Evolutionary conservation across 164 flowering plant genomes (phyloP).

Genomic region (Annona squamosa): DNA sequence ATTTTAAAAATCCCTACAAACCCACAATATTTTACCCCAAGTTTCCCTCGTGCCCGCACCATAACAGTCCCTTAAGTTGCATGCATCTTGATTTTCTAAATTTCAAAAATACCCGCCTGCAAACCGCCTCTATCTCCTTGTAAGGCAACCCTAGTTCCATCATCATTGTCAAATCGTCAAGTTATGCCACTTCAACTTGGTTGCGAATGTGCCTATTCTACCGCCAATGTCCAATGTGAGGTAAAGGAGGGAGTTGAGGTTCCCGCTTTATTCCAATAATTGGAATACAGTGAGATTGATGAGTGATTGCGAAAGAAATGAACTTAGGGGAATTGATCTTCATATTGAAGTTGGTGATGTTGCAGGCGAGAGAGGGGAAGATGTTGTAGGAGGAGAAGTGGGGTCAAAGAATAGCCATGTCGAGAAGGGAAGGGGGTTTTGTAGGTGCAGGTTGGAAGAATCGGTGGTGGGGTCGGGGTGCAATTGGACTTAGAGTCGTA

Average conservation of each 20-base stretch:
- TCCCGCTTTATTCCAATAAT: conserved; percentile 12
- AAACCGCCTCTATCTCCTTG: conserved; percentile 59
- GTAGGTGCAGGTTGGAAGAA: conserved; percentile 63
- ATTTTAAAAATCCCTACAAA: no score
- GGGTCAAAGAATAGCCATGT: conserved; percentile 42
- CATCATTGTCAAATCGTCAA: conserved; percentile 79
- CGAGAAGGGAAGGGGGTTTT: conserved; percentile 35
- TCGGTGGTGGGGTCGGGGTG: conserved; percentile 90
- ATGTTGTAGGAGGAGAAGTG: conserved; percentile 45
- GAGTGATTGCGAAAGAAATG: conserved; percentile 37
- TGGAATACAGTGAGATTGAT: conserved; percentile 31
- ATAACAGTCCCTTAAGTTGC: no score
- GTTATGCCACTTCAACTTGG: conserved; percentile 57
- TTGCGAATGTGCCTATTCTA: conserved; percentile 82
- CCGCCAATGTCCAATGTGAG: conserved; percentile 84
- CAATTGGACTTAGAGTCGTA: no score
- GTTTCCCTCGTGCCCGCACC: no score
- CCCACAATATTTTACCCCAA: no score
- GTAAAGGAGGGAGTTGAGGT: conserved; percentile 32
- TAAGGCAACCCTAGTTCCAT: conserved; percentile 73
- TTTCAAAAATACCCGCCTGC: conserved; percentile 78
- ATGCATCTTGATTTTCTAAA: no score
- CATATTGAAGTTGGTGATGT: conserved; percentile 45
- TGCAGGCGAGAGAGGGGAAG: conserved; percentile 40
- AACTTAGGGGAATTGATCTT: conserved; percentile 35